Base-by-base conservation (phyloP, 768 basidiomycete species). In the Baorangia bicolor region DNA sequence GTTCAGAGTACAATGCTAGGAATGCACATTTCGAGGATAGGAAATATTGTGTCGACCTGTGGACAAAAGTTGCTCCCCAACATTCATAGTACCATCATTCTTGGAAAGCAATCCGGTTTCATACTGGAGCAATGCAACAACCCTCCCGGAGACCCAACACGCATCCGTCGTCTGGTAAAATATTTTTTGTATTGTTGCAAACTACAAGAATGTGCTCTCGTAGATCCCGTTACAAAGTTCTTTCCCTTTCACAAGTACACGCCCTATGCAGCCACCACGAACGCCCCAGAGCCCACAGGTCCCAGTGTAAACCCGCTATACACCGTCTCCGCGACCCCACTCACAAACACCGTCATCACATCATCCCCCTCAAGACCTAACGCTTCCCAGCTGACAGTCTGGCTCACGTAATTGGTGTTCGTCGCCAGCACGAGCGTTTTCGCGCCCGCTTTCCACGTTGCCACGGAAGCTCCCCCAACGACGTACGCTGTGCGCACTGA, bases 341-440 rank as follows among this genome's bases (percentile, higher is more conserved):
- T 64, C 46, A 6, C 35, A 38, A 59, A 70, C 25, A 60, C 46
- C 6, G 27, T 39, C 3, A 23, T 48, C 37, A 11, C 46, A 16
- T n/a, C 35, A 4, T 0, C 1, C 14, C 56, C 57, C 5, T 34
- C 33, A 1, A 74, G 66, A 6, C 50, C 57, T 42, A 80, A 37
- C 21, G 72, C 69, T 0, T 53, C 25, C 49, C 80, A 68, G 1
- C 42, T 39, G 6, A 84, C 64, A 0, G 64, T 70, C 35, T 67
- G 64, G 5, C 67, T 57, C 27, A 72, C 64, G 38, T 81, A 76
- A 38, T 81, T 73, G 62, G 78, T 78, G 64, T 86, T 86, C 1
- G 78, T 72, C 10, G 76, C 82, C 3, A 85, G 71, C 14, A 82
- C 73, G 35, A 85, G 74, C 0, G 77, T 81, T 27, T 75, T 59